Base-by-base conservation (phyloP, 1,284 basidiomycete genomes). In the Ceratobasidium papillatum region DNA sequence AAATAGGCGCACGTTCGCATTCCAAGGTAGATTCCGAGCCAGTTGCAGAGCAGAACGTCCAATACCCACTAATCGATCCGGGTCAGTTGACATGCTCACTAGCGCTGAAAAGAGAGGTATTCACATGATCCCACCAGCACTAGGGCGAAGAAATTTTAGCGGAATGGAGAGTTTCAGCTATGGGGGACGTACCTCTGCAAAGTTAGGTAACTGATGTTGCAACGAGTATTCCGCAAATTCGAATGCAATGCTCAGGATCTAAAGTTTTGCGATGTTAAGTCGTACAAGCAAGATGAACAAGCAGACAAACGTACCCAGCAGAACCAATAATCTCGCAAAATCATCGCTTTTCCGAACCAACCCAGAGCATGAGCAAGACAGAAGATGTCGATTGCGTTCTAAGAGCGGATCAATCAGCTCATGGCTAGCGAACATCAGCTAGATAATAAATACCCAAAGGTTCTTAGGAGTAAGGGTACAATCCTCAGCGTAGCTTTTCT, bases 41-140 rank as follows among this genome's bases (percentile, higher is more conserved):
- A 94, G 81, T 95, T 95, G 83, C 93, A 95, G 36, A 94, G 78
- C 62, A 94, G 84, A 63, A 94, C 93, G 81, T 94, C 93, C 64
- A 94, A 84, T 74, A 94, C 84, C 93, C 93, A 94, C 91, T 94
- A 80, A 47, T 41, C 66, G 63, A 51, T 51, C 49, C 62, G 27
- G 74, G 59, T 47, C 75, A 58, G 62, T 61, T 66, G 77, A 34
- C 63, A 76, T 54, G 69, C 66, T 59, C 49, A 51, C 34, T n/a
- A 30, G n/a, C 22, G 17, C 34, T 25, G n/a, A 22, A 38, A 74
- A 51, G 72, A 61, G 61, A 77, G 27, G 72, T 43, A 85, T 89
- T 80, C 82, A 93, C 92, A 85, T 94, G 93, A 80, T 94, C 93
- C 93, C 93, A 94, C 92, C 92, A 94, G 79, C 92, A 94, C 91